Conservation (phyloP, 768 basidiomycete species). For the Trametes cinnabarina region DNA sequence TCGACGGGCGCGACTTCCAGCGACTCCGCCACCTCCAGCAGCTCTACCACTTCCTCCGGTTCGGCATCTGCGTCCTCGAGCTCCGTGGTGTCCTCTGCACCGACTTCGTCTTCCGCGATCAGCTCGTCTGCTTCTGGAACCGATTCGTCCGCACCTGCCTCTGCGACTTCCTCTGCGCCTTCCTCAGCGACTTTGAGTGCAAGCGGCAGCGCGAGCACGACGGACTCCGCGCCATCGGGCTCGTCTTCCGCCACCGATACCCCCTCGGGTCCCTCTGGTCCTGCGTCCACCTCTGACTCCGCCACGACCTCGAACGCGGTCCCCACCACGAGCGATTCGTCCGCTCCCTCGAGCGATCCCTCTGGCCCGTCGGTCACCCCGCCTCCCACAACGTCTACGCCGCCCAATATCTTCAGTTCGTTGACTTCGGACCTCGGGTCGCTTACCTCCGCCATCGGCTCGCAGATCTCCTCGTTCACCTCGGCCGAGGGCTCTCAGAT, state of each 20-base stretch:
- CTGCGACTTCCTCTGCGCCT: background rate
- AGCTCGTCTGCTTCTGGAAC: background rate
- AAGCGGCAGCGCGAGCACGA: constrained; percentile 2
- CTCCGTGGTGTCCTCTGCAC: background rate
- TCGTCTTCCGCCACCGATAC: constrained; percentile 2
- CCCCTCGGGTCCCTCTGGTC: background rate
- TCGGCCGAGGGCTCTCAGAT: background rate
- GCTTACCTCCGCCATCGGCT: background rate
- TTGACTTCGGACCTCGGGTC: background rate
- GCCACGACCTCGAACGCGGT: background rate
- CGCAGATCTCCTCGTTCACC: constrained; percentile 3
- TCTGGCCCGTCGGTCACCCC: too few relatives aligned
- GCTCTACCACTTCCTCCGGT: background rate
- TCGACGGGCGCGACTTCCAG: constrained; percentile 11
- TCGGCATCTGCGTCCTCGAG: too few relatives aligned
- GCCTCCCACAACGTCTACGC: constrained; percentile 8
- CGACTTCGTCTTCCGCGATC: too few relatives aligned
- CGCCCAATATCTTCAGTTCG: background rate
- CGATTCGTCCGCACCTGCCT: background rate
- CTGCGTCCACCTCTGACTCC: background rate
- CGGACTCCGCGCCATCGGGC: constrained; percentile 1
- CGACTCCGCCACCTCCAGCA: background rate
- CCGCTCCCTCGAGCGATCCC: too few relatives aligned
- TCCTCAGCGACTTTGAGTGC: background rate
- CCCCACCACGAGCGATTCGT: background rate